Evolutionary conservation across 176 grass and related monocot genomes (phyloP).

Genomic region (Phoenix dactylifera): DNA sequence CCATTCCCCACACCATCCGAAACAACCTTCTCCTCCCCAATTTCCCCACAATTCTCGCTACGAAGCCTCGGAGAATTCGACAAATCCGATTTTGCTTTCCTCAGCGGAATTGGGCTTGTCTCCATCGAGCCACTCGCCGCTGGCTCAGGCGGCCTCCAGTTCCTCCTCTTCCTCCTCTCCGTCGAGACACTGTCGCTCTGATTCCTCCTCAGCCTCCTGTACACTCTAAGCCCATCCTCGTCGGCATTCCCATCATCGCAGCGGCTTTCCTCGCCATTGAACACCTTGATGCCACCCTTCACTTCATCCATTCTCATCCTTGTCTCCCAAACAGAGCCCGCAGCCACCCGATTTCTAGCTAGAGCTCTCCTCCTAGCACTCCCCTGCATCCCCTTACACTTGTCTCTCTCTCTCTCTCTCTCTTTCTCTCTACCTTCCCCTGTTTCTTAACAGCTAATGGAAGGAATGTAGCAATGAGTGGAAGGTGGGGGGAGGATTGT

Average conservation of each 20-base stretch:
- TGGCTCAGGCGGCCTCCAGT: constrained; percentile 42
- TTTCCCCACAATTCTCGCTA: constrained; percentile 17
- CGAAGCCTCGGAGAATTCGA: constrained; percentile 8
- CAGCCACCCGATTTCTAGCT: constrained; percentile 16
- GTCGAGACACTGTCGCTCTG: constrained; percentile 39
- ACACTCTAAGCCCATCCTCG: constrained; percentile 58
- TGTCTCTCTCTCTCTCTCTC: background rate
- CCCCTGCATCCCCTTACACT: constrained; percentile 23
- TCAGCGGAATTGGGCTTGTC: constrained; percentile 27
- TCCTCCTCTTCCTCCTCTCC: constrained; percentile 61
- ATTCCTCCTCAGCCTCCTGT: constrained; percentile 54
- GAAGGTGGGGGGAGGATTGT: background rate
- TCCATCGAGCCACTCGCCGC: constrained; percentile 31
- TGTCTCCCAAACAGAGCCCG: constrained; percentile 57
- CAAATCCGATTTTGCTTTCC: constrained; percentile 47
- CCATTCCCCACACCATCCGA: no score
- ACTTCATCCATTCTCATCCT: constrained; percentile 89
- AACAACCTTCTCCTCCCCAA: no score
- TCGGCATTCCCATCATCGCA: constrained; percentile 29
- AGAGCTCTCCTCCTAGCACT: constrained; percentile 39
- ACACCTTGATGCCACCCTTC: constrained; percentile 83
- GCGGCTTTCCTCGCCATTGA: constrained; percentile 31
- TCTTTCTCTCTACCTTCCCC: background rate
- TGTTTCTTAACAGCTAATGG: constrained; percentile 6
- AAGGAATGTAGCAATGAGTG: constrained; percentile 16